A percentile compares a stretch with the other conserved stretches of the same genome.
Evolutionary conservation across 441 rosid genomes (phyloP).

Genomic region (Erysimum cheiri): DNA sequence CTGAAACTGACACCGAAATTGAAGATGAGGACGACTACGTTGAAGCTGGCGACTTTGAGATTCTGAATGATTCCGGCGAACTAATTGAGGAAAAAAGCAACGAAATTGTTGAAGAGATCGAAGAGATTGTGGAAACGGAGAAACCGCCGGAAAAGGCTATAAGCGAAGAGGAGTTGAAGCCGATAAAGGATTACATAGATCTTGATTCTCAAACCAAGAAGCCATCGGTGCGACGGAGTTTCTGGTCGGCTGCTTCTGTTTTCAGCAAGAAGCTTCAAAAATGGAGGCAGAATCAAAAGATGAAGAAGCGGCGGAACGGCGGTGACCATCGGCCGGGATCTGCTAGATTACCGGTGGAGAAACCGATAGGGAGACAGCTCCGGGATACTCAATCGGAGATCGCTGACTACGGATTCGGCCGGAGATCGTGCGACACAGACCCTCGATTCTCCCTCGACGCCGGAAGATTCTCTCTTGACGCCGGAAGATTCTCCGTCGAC

Average conservation of each 20-base stretch:
- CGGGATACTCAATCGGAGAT: conserved; percentile 98
- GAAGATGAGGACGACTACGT: conserved; percentile 42
- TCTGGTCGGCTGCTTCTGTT: conserved; percentile 98
- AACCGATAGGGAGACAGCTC: conserved; percentile 90
- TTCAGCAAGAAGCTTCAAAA: conserved; percentile 96
- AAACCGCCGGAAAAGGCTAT: conserved; percentile 41
- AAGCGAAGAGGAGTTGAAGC: conserved; percentile 66
- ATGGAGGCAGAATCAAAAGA: conserved; percentile 97
- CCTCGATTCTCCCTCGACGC: conserved; percentile 96
- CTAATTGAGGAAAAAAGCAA: conserved; percentile 52
- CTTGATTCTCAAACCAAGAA: conserved; percentile 87
- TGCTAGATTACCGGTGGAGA: conserved; percentile 91
- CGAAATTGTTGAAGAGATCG: conserved; percentile 64
- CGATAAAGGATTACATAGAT: conserved; percentile 95
- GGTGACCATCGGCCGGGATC: conserved; percentile 64
- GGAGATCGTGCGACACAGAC: conserved; percentile 98
- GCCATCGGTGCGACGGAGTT: conserved; percentile 83
- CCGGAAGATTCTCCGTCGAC: conserved; percentile 85
- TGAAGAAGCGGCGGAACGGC: conserved; percentile 70
- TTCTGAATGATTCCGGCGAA: conserved; percentile 58
- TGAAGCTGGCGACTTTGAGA: conserved; percentile 48
- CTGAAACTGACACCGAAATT: conserved; percentile 50
- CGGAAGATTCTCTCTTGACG: conserved; percentile 81
- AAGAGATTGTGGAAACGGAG: conserved; percentile 45
- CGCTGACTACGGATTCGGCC: conserved; percentile 96